Conservation (phyloP, 495 filamentous ascomycete genomes). For the Margaritispora aquatica region DNA sequence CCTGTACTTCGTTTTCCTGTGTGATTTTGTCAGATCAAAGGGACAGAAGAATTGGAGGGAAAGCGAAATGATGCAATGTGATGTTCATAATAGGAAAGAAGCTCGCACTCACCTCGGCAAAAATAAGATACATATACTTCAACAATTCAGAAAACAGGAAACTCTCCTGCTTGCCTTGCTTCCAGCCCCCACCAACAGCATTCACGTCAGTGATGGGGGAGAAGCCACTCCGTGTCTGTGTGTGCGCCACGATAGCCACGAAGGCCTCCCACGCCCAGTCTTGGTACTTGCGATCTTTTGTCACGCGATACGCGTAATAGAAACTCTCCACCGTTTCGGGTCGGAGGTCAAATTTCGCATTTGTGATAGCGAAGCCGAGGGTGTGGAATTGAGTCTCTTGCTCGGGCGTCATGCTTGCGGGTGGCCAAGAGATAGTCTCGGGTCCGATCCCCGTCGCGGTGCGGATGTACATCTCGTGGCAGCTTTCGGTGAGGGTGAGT, state of each 20-base stretch:
- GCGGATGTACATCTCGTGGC: constrained; percentile 26
- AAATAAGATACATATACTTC: constrained; percentile 73
- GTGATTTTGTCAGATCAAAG: no score
- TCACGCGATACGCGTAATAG: constrained; percentile 40
- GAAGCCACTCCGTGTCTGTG: not conserved
- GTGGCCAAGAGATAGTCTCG: constrained; percentile 1
- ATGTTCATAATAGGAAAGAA: no score
- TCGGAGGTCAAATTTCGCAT: constrained; percentile 15
- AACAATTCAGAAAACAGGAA: constrained; percentile 85
- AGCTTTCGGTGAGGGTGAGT: constrained; percentile 27
- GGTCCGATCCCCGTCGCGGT: constrained; percentile 30
- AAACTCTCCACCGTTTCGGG: constrained; percentile 38
- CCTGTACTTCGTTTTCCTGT: not conserved
- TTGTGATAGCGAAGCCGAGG: not conserved
- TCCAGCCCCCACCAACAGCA: constrained; percentile 46
- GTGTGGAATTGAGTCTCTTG: not conserved
- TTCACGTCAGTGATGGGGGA: constrained; percentile 59
- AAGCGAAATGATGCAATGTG: not conserved
- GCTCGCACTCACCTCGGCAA: constrained; percentile 31
- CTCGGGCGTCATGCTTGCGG: not conserved
- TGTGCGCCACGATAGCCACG: constrained; percentile 12
- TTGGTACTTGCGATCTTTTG: constrained; percentile 34
- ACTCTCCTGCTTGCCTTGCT: constrained; percentile 68
- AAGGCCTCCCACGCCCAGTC: constrained; percentile 39
- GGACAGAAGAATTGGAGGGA: no score